Evolutionary conservation across 768 basidiomycete genomes (phyloP), one percentile per base, ranked within the genome.

Genomic region (Austroboletus eburneus): DNA sequence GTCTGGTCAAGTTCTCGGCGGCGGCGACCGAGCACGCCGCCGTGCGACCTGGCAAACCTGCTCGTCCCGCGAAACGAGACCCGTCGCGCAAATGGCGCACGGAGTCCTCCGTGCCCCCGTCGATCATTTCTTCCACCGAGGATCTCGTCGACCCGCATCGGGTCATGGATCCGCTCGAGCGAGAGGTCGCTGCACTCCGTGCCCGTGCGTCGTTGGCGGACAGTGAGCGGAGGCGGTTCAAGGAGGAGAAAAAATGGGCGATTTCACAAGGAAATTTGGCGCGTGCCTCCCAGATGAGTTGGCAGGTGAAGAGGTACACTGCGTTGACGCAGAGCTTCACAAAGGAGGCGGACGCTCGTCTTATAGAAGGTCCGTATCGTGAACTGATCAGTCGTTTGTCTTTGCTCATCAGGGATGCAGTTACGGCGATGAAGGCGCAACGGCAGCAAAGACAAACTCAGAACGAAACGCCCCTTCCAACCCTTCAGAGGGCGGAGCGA

Each of bases 191-290:
- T 25, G 72, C 78, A 13, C 74, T 92, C 18, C 77, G 87, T 39
- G 81, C 87, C 39, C 78, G 86, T 22, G 89, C 89, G 8, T 83
- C 86, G 17, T 66, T 89, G 48, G 89, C 90, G 21, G 90, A 90
- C 55, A 88, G 81, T 50, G 88, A 92, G 66, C 78, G 86, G 17
- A 76, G 90, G 33, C 75, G 87, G 45, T 87, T 81, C 69, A 87
- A 82, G 70, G 90, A 92, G 66, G 90, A 92, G 66, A 76, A 80
- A 54, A 88, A 90, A 62, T 92, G 90, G 90, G 90, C 90, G 1
- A 61, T 83, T 32, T 85, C 85, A 17, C 81, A 85, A 61, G 87
- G 87, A 0, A 89, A 92, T 59, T 50, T 70, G 36, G 81, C 86
- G 9, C 78, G 87, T 38, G 88, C 88, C 24, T 71, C 75, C 22